Conservation (phyloP, 495 filamentous ascomycete genomes). For the Pseudevernia furfuracea region DNA sequence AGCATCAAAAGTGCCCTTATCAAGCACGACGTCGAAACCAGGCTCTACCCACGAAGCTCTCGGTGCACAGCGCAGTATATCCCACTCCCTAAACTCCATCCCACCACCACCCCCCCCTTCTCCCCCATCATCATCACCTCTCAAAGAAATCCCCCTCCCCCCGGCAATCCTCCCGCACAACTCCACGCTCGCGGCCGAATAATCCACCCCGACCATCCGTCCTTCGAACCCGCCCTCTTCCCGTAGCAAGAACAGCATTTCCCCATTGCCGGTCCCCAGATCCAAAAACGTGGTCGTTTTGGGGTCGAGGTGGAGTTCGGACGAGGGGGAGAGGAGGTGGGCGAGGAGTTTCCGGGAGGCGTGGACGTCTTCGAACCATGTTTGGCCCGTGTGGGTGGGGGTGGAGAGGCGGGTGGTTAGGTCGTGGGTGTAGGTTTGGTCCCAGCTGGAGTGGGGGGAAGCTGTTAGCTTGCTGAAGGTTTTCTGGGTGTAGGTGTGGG, state of each 20-base stretch:
- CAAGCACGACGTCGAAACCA: constrained; percentile 75
- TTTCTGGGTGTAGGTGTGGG: neutral
- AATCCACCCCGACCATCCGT: constrained; percentile 77
- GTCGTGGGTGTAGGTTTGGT: constrained; percentile 24
- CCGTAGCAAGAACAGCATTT: constrained; percentile 68
- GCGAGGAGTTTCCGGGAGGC: constrained; percentile 43
- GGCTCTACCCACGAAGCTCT: constrained; percentile 24
- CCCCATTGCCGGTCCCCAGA: constrained; percentile 87
- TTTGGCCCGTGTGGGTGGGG: constrained; percentile 43
- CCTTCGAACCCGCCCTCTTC: constrained; percentile 53
- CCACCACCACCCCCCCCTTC: constrained; percentile 17
- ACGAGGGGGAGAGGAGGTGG: constrained; percentile 37
- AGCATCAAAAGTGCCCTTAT: constrained; percentile 97
- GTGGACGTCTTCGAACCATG: constrained; percentile 47
- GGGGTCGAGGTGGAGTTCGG: constrained; percentile 25
- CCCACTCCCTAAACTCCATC: constrained; percentile 57
- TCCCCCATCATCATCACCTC: neutral
- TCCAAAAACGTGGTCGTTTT: constrained; percentile 50
- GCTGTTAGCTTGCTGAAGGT: neutral
- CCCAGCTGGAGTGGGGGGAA: constrained; percentile 20
- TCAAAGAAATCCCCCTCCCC: constrained; percentile 28
- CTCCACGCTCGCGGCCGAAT: constrained; percentile 62
- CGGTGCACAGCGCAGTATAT: constrained; percentile 51
- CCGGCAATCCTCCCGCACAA: constrained; percentile 51
- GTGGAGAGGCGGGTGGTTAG: constrained; percentile 26